A percentile compares a stretch with the other conserved stretches of the same genome.
phyloP scores from a whole-genome alignment of 352 stramenopile genomes.

The Globisporangium radiosum region DNA sequence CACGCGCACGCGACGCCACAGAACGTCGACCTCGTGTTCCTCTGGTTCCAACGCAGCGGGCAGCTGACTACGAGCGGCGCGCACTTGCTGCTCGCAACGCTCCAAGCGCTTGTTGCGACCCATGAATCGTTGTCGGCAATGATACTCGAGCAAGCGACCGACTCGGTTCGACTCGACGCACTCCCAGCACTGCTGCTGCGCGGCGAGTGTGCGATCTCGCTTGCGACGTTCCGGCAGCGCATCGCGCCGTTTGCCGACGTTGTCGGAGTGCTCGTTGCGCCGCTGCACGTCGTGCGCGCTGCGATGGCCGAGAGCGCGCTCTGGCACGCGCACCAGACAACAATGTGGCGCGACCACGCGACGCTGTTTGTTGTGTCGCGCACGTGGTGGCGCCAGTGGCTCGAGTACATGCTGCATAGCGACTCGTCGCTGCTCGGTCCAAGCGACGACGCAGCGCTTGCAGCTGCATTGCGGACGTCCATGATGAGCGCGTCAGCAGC shows the following conservation, averaged over 20 bases:
- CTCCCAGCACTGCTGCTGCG: conserved; percentile 18
- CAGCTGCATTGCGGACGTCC: not conserved
- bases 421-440: conserved; percentile 3
- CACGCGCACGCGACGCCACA: conserved; percentile 18
- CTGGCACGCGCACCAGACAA: conserved; percentile 24
- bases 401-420: conserved; percentile 21
- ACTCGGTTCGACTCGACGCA: conserved; percentile 4
- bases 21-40: conserved; percentile 47
- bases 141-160: conserved; percentile 11
- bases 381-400: conserved; percentile 58
- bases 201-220: conserved; percentile 14
- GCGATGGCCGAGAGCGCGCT: conserved; percentile 39
- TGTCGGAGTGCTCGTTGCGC: conserved; percentile 37
- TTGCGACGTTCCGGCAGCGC: conserved; percentile 21
- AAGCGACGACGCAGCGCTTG: conserved; percentile 1
- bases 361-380: conserved; percentile 43
- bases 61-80: conserved; percentile 25
- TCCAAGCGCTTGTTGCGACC: conserved; percentile 14
- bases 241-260: conserved; percentile 23
- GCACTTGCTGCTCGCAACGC: conserved; percentile 27
- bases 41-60: conserved; percentile 40
- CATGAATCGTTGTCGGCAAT: conserved; percentile 10
- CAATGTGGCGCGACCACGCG: conserved; percentile 34
- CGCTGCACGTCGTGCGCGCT: conserved; percentile 48
- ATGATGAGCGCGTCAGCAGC: too few relatives aligned